Evolutionary conservation across 441 rosid species (phyloP), one percentile per base, ranked within the genome.

Genomic region (Gossypium schwendimanii): DNA sequence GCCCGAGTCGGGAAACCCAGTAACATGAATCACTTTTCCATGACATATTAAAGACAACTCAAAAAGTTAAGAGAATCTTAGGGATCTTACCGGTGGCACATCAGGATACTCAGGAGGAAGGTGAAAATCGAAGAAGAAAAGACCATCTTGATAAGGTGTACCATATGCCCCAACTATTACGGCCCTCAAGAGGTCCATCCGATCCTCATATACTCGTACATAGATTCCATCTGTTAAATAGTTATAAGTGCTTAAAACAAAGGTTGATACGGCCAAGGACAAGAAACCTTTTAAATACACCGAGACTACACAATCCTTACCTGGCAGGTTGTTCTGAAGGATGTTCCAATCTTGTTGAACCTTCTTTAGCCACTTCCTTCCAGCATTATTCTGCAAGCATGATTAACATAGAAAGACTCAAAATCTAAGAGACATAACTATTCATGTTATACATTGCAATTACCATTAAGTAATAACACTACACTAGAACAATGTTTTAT

Each of bases 121-220:
- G 77, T 89, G 97, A 81, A 95, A 95, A 86, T 95, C 98, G 62
- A 95, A 95, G 82, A 93, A 91, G 83, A 95, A 95, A 53, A 95
- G 92, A 75, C 99, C 98, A 77, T 95, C 99, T 84, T 95, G 99
- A 82, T 95, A 95, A 52, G 99, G 99, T 36, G 99, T 91, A 72
- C 98, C 99, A 77, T 85, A 95, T 63, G 99, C 95, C 73, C 99
- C 99, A 6, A 85, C 89, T 76, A 93, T 89, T 58, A 89, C 98
- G 1, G 98, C 95, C 80, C 99, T 89, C 73, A 95, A 76, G 41
- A 95, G 93, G 86, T 95, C 99, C 95, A 95, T 95, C 77, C 95
- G 84, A 76, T 93, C 99, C 85, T 95, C 98, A 73, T 91, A 95
- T 73, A 87, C 98, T 60, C 95, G 88, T 73, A 90, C 97, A 69